Base-by-base conservation (phyloP, 768 basidiomycete genomes). In the Russula dissimulans region DNA sequence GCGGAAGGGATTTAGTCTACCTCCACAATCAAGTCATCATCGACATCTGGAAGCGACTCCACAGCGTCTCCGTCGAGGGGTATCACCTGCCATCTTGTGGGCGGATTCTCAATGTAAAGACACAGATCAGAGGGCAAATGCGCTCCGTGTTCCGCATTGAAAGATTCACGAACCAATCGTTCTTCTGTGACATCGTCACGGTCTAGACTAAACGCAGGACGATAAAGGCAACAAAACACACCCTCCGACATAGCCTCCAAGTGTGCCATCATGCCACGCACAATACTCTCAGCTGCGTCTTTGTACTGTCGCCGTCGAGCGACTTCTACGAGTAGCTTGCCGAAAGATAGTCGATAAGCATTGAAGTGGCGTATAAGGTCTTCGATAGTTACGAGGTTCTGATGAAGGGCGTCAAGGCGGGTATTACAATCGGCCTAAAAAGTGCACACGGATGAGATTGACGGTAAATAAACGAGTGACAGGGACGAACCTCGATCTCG, bases 51-150 rank as follows among this genome's bases (percentile, higher is more conserved):
- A 34, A 90, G 71, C 9, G 73, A 73, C 69, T 91, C 89, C 17
- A 73, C 68, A 6, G 69, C 62, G 42, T 85, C 83, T 5, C 80
- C 82, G 29, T 78, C 73, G 70, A 73, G 77, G 0, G 89, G 84
- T 1, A 80, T 68, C 12, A 90, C 77, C 61, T 86, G 81, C 84
- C 86, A 90, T 54, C 77, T 78, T 41, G 87, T 89, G 10, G 90
- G 90, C 10, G 79, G 71, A 69, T 91, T 87, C 64, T 80, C 81
- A 54, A 91, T 83, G 61, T 81, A 88, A 15, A 91, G 73, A 68
- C 91, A 92, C 42, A 93, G 78, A 65, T 93, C 91, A 63, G 85
- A 80, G 0, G 90, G 90, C 2, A 93, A 78, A 69, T 86, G 81
- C 12, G 77, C 77, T 0, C 89, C 90, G 52, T 91, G 83, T 48